Evolutionary conservation across 2,329 filamentous ascomycete genomes (phyloP), one percentile per base, ranked within the genome.

Genomic region (Zymoseptoria brevis): DNA sequence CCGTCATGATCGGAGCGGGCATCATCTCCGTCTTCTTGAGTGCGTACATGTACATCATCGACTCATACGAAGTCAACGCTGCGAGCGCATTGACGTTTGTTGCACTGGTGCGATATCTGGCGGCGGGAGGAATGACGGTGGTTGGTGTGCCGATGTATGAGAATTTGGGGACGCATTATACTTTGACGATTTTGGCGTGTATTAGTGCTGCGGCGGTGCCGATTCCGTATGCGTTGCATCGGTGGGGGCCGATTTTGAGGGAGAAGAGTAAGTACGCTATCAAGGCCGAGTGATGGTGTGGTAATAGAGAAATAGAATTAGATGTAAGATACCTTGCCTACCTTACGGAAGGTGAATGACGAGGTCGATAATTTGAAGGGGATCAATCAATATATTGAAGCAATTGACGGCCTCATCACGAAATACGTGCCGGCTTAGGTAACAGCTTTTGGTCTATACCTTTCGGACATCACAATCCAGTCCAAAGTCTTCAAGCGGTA

Each of bases 11-110:
- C 1, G 57, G 71, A 53, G 62, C 63, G 24, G 53, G 69, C 4
- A 71, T 69, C 49, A 22, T 79, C 8, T 75, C 75, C 53, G 73
- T 82, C 9, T 82, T 81, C 68, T 78, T 81, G 60, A 76, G 74
- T 56, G 76, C 73, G 49, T 82, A 82, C 57, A 77, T 81, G 73
- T 85, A 85, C 66, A 79, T 85, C 56, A 83, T 84, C 59, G 81
- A 84, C 63, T 75, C 75, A 8, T 85, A 84, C 64, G 79, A 80
- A 50, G 75, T 75, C 7, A 82, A 81, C 61, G 76, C 81, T 0
- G 81, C 80, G 1, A 76, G 73, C 3, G 80, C 79, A 0, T 68
- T 82, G 24, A 76, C 76, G 0, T 73, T 69, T 11, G 67, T 75
- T 8, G 74, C 75, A 8, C 59, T 77, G 26, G 72, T 75, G 11